phyloP scores from a whole-genome alignment of 495 filamentous ascomycete genomes.

The Penicillium alfredii region DNA sequence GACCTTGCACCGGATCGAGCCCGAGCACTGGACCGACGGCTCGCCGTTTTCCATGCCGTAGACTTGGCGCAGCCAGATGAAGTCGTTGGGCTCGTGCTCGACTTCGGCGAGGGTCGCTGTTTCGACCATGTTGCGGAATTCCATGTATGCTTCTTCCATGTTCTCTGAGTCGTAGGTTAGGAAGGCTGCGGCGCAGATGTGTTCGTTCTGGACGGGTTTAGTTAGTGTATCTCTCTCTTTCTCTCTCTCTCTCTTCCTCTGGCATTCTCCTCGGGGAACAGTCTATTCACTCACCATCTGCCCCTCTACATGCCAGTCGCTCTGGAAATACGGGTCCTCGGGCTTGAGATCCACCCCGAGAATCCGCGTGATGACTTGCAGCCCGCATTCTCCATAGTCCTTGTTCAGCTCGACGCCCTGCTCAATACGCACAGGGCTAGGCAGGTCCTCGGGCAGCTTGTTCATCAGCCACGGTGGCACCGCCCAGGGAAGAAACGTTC shows the following conservation, averaged over 20 bases:
- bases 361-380: conserved; percentile 37
- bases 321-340: conserved; percentile 24
- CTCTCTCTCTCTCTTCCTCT: too few species aligned
- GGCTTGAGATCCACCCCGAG: conserved; percentile 30
- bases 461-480: conserved; percentile 23
- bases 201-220: conserved; percentile 28
- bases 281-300: conserved; percentile 24
- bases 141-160: conserved; percentile 12
- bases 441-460: conserved; percentile 20
- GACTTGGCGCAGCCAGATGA: conserved; percentile 27
- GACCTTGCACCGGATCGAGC: conserved; percentile 13
- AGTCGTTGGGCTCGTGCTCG: conserved; percentile 21
- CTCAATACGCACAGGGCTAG: conserved; percentile 19
- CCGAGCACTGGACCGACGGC: conserved; percentile 27
- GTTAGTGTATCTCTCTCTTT: not conserved
- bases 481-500: conserved; percentile 27
- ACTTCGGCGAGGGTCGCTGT: conserved; percentile 24
- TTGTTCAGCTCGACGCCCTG: conserved; percentile 25
- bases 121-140: conserved; percentile 29
- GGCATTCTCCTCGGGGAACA: too few species aligned
- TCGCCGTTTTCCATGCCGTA: conserved; percentile 30
- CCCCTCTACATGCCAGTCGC: conserved; percentile 38
- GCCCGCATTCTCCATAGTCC: conserved; percentile 34
- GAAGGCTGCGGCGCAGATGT: conserved; percentile 32
- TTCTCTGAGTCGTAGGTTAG: conserved; percentile 22